Evolutionary conservation across 306 rosid species (phyloP).

Genomic region (Abrus precatorius): DNA sequence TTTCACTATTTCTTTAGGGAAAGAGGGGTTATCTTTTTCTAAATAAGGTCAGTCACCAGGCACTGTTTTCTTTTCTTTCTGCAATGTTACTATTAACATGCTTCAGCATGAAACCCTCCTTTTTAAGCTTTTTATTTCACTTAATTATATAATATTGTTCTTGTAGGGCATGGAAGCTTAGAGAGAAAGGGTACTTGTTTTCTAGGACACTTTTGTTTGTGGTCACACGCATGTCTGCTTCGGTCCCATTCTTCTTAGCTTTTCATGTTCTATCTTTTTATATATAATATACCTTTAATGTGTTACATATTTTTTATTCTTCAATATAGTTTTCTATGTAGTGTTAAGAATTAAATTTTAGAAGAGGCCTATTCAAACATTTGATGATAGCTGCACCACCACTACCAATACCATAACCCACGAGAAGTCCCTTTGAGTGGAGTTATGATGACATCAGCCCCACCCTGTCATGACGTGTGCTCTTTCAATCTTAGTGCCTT

Average conservation of each 20-base stretch:
- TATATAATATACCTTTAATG: slow-evolving; percentile 3
- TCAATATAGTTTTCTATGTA: neutral
- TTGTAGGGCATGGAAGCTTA: slow-evolving; percentile 52
- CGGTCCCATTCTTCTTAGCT: slow-evolving; percentile 70
- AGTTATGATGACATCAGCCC: slow-evolving; percentile 85
- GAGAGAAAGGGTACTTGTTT: slow-evolving; percentile 54
- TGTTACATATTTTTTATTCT: neutral
- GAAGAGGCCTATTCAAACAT: slow-evolving; percentile 72
- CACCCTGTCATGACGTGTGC: slow-evolving; percentile 92
- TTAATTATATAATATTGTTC: slow-evolving; percentile 32
- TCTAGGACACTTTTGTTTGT: slow-evolving; percentile 66
- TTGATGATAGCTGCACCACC: slow-evolving; percentile 88
- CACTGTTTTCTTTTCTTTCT: slow-evolving; percentile 55
- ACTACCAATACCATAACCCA: slow-evolving; percentile 57
- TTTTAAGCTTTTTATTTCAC: slow-evolving; percentile 36
- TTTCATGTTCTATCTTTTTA: slow-evolving; percentile 44
- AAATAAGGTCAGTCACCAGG: slow-evolving; percentile 60
- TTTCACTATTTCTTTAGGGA: slow-evolving; percentile 59
- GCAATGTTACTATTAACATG: slow-evolving; percentile 51
- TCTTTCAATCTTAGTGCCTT: slow-evolving; percentile 48
- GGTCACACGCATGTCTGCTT: slow-evolving; percentile 90
- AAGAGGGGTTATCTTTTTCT: slow-evolving; percentile 57
- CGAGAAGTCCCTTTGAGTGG: slow-evolving; percentile 62
- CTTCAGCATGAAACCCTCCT: slow-evolving; percentile 41
- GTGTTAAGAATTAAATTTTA: slow-evolving; percentile 22